These are phyloP conservation scores for Alternaria sp. DNA, from an alignment of 2,329 filamentous ascomycete species.

Conservation along the genomic window DNA sequence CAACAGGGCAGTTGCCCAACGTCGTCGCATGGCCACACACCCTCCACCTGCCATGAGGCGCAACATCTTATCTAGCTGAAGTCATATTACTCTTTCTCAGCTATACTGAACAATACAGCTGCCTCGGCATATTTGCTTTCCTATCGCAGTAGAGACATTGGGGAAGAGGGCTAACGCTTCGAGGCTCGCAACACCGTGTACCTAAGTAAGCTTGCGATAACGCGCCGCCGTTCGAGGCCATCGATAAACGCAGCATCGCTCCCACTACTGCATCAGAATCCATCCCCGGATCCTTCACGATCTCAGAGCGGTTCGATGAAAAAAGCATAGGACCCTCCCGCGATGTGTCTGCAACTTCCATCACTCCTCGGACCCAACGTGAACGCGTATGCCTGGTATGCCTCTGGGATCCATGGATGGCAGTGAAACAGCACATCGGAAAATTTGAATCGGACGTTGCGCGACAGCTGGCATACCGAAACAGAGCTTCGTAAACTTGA, in stretches of 20 bases:
- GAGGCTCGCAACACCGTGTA: not conserved
- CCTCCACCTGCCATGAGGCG: not conserved
- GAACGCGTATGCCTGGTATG: not conserved
- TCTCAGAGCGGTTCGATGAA: not conserved
- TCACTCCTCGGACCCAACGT: not conserved
- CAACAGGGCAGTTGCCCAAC: constrained; percentile 2
- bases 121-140: constrained; percentile 1
- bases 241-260: not conserved
- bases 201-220: not conserved
- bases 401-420: not conserved
- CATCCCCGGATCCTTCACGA: not conserved
- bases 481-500: not conserved
- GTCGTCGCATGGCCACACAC: constrained; percentile 3
- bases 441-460: not conserved
- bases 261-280: not conserved
- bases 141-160: not conserved
- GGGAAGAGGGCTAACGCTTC: constrained; percentile 1
- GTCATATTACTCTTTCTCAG: not conserved
- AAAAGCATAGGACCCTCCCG: not conserved
- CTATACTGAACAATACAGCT: not conserved
- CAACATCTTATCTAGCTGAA: not conserved
- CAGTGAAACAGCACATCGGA: not conserved
- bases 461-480: not conserved
- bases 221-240: not conserved
- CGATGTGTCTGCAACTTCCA: not conserved